phyloP scores from a whole-genome alignment of 495 filamentous ascomycete genomes.

The Neurospora sublineolata region DNA sequence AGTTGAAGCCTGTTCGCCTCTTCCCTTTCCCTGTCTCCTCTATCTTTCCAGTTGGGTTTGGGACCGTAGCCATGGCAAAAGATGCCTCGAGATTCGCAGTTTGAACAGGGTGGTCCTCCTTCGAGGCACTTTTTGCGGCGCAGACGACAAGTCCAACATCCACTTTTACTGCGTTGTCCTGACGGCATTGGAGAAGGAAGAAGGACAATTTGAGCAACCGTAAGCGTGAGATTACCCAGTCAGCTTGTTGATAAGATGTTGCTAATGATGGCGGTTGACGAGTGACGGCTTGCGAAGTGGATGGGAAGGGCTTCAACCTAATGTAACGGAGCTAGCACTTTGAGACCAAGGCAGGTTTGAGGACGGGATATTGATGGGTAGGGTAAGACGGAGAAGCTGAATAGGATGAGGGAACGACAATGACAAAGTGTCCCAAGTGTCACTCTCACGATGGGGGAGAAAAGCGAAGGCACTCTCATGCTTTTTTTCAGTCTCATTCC shows the following conservation, averaged over 20 bases:
- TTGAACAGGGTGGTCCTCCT: slow-evolving; percentile 18
- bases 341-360: background rate
- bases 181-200: background rate
- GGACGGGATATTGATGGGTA: background rate
- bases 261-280: background rate
- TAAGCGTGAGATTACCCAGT: background rate
- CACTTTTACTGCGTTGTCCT: slow-evolving; percentile 8
- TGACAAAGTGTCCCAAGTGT: background rate
- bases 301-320: background rate
- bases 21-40: slow-evolving; percentile 18
- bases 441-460: background rate
- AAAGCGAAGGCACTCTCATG: background rate
- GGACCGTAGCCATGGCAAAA: slow-evolving; percentile 23
- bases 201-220: background rate
- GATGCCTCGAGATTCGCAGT: slow-evolving; percentile 22
- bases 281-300: background rate
- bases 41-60: slow-evolving; percentile 26
- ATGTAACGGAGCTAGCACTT: background rate
- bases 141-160: slow-evolving; percentile 34
- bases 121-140: slow-evolving; percentile 33
- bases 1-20: slow-evolving; percentile 3
- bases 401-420: background rate
- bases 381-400: background rate
- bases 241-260: background rate
- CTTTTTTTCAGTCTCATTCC: background rate